phyloP scores from a whole-genome alignment of 1,284 basidiomycete species.

The Coniferiporia weirii region DNA sequence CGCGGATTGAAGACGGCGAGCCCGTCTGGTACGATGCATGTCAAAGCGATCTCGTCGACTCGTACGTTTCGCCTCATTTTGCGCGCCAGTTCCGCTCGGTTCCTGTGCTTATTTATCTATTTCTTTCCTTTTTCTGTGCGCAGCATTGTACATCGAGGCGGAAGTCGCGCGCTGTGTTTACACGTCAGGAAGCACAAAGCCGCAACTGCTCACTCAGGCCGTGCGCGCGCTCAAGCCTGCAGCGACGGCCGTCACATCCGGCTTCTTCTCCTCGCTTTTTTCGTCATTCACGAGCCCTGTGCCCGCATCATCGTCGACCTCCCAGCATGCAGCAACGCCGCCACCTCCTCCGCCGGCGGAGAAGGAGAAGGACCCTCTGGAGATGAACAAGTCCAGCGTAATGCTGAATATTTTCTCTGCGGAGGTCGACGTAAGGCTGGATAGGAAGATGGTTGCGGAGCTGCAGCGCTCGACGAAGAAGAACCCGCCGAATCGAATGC shows the following conservation, averaged over 20 bases:
- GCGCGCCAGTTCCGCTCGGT: neutral
- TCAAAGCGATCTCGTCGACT: conserved; percentile 59
- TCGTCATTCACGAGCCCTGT: conserved; percentile 49
- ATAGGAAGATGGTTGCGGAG: conserved; percentile 71
- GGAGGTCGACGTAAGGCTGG: conserved; percentile 70
- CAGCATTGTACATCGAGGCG: conserved; percentile 76
- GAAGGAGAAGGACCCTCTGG: conserved; percentile 48
- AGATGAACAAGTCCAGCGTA: conserved; percentile 60
- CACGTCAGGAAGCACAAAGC: conserved; percentile 64
- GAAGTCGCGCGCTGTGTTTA: conserved; percentile 82
- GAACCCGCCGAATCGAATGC: conserved; percentile 76
- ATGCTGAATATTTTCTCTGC: conserved; percentile 82
- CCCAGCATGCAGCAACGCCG: conserved; percentile 38
- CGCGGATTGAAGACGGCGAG: conserved; percentile 45
- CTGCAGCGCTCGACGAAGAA: conserved; percentile 94
- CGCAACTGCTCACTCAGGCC: conserved; percentile 28
- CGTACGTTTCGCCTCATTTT: conserved; percentile 38
- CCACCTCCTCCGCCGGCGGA: conserved; percentile 34
- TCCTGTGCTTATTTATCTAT: conserved; percentile 1
- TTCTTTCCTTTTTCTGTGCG: conserved; percentile 4
- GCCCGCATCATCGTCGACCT: conserved; percentile 26
- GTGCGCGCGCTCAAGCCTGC: conserved; percentile 33
- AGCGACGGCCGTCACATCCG: conserved; percentile 33
- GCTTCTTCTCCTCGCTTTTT: conserved; percentile 78
- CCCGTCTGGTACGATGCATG: conserved; percentile 57